Percentiles rank a stretch among this genome's conserved stretches.
These are phyloP conservation scores for Penicillium occitanis DNA, from an alignment of 2,329 filamentous ascomycete genomes.

Conservation along the genomic window DNA sequence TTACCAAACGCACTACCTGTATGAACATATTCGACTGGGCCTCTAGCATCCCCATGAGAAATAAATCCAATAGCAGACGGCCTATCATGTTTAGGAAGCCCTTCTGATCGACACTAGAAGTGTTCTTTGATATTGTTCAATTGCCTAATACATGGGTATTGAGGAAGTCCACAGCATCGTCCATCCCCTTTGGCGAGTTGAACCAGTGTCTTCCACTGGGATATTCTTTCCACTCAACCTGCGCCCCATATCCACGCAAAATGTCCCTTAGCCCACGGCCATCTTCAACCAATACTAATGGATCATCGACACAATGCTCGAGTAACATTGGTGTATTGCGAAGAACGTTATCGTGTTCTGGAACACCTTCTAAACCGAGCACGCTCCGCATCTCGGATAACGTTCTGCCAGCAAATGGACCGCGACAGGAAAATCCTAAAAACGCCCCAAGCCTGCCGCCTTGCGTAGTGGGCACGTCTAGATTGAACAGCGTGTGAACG, in stretches of 20 bases:
- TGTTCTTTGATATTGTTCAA: not conserved
- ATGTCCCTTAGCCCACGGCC: not conserved
- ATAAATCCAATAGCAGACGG: too few species aligned
- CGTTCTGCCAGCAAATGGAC: conserved; percentile 14
- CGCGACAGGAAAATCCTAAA: conserved; percentile 1
- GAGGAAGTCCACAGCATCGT: conserved; percentile 12
- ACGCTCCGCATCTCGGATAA: conserved; percentile 3
- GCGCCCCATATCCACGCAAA: not conserved
- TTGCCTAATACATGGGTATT: not conserved
- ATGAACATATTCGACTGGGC: too few species aligned
- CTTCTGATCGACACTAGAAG: not conserved
- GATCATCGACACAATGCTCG: conserved; percentile 15
- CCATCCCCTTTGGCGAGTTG: conserved; percentile 5
- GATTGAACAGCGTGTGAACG: conserved; percentile 7
- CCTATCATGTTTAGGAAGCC: too few species aligned
- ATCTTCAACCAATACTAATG: conserved; percentile 4
- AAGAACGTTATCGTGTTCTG: not conserved
- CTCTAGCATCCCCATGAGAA: too few species aligned
- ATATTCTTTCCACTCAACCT: conserved; percentile 14
- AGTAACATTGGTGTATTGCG: conserved; percentile 12
- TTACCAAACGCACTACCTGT: too few species aligned
- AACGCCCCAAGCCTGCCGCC: conserved; percentile 11
- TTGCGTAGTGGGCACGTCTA: not conserved
- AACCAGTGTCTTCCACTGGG: conserved; percentile 11
- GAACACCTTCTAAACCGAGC: not conserved